Evolutionary conservation across 179 eudicot species (phyloP).

Genomic region (Corrigiola litoralis): DNA sequence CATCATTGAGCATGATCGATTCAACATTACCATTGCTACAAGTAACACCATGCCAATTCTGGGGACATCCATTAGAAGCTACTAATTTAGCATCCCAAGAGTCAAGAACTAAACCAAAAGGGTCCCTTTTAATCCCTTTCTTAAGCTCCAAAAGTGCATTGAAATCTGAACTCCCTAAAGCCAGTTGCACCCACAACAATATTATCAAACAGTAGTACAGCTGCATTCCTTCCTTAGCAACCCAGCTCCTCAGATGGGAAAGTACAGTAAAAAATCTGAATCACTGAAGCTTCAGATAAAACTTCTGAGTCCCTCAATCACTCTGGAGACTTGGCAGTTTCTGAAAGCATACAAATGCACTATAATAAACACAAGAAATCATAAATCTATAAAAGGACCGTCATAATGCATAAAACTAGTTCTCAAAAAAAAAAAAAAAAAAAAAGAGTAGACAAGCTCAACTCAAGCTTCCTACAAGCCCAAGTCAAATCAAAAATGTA

Average conservation of each 20-base stretch:
- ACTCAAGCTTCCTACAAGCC: too few relatives aligned
- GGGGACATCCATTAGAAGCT: conserved; percentile 60
- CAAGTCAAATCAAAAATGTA: too few relatives aligned
- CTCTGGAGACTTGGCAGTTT: too few relatives aligned
- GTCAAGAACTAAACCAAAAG: conserved; percentile 32
- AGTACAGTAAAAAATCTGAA: not conserved
- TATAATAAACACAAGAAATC: too few relatives aligned
- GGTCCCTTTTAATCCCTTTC: conserved; percentile 43
- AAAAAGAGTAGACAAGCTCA: too few relatives aligned
- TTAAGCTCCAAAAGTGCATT: conserved; percentile 53
- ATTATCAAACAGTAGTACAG: conserved; percentile 36
- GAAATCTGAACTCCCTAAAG: conserved; percentile 40
- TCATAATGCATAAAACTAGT: too few relatives aligned
- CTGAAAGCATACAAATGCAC: too few relatives aligned
- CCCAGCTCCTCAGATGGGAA: not conserved
- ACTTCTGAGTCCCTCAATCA: not conserved
- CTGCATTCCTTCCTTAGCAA: conserved; percentile 35
- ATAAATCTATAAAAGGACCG: too few relatives aligned
- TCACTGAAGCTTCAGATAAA: not conserved
- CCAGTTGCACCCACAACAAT: conserved; percentile 30
- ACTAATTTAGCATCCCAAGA: conserved; percentile 58
- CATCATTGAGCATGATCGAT: conserved; percentile 35
- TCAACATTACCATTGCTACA: conserved; percentile 47
- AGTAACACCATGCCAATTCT: conserved; percentile 52
- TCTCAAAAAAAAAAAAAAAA: too few relatives aligned